Conservation (phyloP, 2,329 filamentous ascomycete species). For the Rutstroemia sp. region DNA sequence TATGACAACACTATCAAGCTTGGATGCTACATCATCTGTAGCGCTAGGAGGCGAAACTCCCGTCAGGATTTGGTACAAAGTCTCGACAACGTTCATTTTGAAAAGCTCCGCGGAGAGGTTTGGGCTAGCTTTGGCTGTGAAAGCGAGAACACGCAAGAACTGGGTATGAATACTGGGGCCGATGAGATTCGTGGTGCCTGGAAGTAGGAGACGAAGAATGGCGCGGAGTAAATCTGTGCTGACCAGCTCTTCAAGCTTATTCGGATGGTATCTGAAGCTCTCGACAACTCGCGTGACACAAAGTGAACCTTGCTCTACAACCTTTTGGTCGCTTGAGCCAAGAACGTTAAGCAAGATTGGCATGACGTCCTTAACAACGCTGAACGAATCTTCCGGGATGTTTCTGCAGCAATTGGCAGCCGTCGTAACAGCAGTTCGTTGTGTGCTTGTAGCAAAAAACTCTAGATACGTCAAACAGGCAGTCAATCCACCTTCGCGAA, state of each 20-base stretch:
- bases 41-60: conserved; percentile 85
- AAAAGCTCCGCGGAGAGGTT: conserved; percentile 81
- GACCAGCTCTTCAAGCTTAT: conserved; percentile 86
- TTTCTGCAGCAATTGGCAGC: conserved; percentile 98
- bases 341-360: conserved; percentile 87
- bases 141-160: conserved; percentile 85
- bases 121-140: conserved; percentile 83
- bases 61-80: conserved; percentile 92
- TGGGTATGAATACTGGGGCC: conserved; percentile 92
- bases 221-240: conserved; percentile 80
- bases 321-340: conserved; percentile 86
- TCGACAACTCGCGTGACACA: conserved; percentile 95
- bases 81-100: conserved; percentile 96
- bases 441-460: conserved; percentile 95
- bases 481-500: conserved; percentile 88
- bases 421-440: conserved; percentile 92
- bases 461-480: conserved; percentile 95
- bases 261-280: conserved; percentile 85
- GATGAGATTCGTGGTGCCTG: conserved; percentile 92
- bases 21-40: conserved; percentile 68
- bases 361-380: conserved; percentile 91
- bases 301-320: conserved; percentile 92
- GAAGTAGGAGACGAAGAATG: conserved; percentile 78
- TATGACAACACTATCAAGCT: conserved; percentile 92
- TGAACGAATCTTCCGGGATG: conserved; percentile 88